A percentile compares a stretch with the other conserved stretches of the same genome.
phyloP scores from a whole-genome alignment of 805 yeast species.

The Candida quercuum region DNA sequence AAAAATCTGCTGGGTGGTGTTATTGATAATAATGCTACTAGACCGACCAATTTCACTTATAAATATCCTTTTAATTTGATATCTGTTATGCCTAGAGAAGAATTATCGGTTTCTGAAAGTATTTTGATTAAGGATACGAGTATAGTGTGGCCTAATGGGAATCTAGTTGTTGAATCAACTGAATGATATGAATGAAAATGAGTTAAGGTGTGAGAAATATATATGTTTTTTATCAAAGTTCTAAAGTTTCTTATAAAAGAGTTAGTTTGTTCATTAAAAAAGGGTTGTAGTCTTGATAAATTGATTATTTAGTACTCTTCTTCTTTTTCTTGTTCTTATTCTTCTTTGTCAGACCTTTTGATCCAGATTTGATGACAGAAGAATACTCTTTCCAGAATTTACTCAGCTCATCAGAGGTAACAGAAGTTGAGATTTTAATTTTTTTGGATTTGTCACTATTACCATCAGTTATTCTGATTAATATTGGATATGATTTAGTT shows the following conservation, averaged over 20 bases:
- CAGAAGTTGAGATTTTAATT: slow-evolving; percentile 67
- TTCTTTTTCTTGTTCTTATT: slow-evolving; percentile 70
- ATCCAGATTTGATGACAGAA: slow-evolving; percentile 62
- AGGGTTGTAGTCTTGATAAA: neutral
- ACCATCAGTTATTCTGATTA: slow-evolving; percentile 67
- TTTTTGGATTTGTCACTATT: slow-evolving; percentile 42
- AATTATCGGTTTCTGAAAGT: slow-evolving; percentile 28
- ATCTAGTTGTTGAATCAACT: slow-evolving; percentile 43
- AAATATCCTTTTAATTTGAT: slow-evolving; percentile 43
- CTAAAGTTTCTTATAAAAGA: too few species aligned
- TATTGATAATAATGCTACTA: slow-evolving; percentile 19
- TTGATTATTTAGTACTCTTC: slow-evolving; percentile 31
- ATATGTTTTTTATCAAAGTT: too few species aligned
- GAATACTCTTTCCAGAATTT: slow-evolving; percentile 76
- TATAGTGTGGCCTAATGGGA: slow-evolving; percentile 60
- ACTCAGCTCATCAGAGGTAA: slow-evolving; percentile 54
- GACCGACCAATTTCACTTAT: slow-evolving; percentile 39
- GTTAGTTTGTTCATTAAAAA: too few species aligned
- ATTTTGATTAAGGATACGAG: slow-evolving; percentile 35
- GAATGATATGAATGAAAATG: slow-evolving; percentile 4
- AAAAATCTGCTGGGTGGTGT: slow-evolving; percentile 22
- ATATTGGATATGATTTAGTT: slow-evolving; percentile 45
- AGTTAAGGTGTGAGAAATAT: too few species aligned
- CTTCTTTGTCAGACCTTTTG: slow-evolving; percentile 74
- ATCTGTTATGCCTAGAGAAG: slow-evolving; percentile 53